These are phyloP conservation scores for Stellera chamaejasme DNA, from an alignment of 345 rosid species.

Conservation along the genomic window DNA sequence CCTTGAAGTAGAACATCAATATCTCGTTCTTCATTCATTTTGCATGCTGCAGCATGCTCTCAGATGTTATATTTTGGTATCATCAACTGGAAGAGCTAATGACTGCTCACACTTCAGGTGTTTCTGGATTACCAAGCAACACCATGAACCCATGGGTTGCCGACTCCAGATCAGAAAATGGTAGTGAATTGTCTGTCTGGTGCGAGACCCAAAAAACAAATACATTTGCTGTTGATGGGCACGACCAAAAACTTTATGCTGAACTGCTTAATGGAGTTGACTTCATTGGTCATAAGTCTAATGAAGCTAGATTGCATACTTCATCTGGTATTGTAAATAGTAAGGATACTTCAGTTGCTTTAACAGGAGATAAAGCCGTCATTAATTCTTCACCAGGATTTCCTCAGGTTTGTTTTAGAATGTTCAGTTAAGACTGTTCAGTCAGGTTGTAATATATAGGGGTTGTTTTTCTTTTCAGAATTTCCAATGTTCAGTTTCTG, in stretches of 20 bases:
- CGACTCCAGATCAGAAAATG: slow-evolving; percentile 23
- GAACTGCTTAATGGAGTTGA: slow-evolving; percentile 26
- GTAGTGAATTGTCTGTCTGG: slow-evolving; percentile 21
- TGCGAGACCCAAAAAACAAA: slow-evolving; percentile 18
- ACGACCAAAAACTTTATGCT: slow-evolving; percentile 19
- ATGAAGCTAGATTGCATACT: slow-evolving; percentile 25
- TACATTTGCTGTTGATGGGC: slow-evolving; percentile 7
- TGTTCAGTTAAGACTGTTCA: too few species aligned
- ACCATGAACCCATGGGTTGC: slow-evolving; percentile 18
- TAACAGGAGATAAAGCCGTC: slow-evolving; percentile 14
- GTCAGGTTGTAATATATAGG: too few species aligned
- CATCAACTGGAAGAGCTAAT: background rate
- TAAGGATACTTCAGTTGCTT: slow-evolving; percentile 17
- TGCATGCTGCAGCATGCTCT: too few species aligned
- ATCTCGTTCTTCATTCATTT: too few species aligned
- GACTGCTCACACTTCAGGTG: slow-evolving; percentile 20
- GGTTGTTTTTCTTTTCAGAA: too few species aligned
- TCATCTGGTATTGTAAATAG: slow-evolving; percentile 15
- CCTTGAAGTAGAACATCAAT: too few species aligned
- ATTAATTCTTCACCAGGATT: slow-evolving; percentile 17
- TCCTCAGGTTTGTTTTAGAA: slow-evolving; percentile 16
- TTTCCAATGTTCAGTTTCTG: too few species aligned
- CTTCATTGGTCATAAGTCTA: slow-evolving; percentile 17
- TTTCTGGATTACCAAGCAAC: slow-evolving; percentile 19
- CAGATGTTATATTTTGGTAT: background rate